A percentile compares a stretch with the other conserved stretches of the same genome.
Evolutionary conservation across 768 basidiomycete species (phyloP).

Genomic region (Lyophyllum shimeji): DNA sequence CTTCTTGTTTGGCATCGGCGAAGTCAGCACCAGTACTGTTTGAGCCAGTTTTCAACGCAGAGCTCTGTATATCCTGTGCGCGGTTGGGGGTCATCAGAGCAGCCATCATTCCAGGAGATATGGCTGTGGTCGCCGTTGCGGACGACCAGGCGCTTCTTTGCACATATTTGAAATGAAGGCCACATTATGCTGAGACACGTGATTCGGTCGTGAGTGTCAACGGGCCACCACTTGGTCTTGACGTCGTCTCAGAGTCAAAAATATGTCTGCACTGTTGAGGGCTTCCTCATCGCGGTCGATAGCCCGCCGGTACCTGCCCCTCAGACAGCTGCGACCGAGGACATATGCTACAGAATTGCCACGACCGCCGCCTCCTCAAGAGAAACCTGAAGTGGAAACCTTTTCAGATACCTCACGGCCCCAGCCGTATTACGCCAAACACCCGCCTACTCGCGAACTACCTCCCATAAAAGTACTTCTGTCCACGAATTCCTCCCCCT

Average conservation of each 20-base stretch:
- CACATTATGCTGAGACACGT: neutral
- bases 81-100: neutral
- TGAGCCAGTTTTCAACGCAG: neutral
- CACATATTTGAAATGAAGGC: conserved; percentile 4
- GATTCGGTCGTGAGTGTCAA: neutral
- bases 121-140: conserved; percentile 4
- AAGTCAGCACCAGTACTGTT: neutral
- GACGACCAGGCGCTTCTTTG: conserved; percentile 8
- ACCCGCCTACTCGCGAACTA: conserved; percentile 29
- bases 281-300: conserved; percentile 6
- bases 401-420: conserved; percentile 34
- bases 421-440: conserved; percentile 36
- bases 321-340: neutral
- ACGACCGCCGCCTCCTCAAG: conserved; percentile 18
- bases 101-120: neutral
- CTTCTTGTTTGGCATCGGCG: conserved; percentile 14
- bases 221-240: neutral
- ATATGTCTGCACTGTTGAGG: conserved; percentile 12
- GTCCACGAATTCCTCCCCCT: neutral
- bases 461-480: conserved; percentile 32
- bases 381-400: conserved; percentile 20
- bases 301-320: conserved; percentile 4
- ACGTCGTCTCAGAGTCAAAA: neutral
- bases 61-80: neutral
- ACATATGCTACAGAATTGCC: conserved; percentile 16